phyloP scores from a whole-genome alignment of 2,329 filamentous ascomycete species.

The Microdochium paspali region DNA sequence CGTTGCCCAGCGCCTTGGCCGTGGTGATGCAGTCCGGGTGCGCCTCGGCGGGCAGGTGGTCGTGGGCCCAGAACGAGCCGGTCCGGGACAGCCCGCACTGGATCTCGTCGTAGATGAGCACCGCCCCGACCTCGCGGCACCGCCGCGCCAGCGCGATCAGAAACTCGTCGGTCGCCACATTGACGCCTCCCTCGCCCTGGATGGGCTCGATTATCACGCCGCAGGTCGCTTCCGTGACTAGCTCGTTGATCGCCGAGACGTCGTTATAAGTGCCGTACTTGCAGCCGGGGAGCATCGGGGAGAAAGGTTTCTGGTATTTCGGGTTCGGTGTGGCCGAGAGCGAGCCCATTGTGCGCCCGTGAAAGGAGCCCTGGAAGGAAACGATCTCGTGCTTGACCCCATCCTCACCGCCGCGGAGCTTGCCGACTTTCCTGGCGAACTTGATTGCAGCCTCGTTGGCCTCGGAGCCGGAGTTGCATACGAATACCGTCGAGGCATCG shows the following conservation, averaged over 20 bases:
- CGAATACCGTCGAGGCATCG: constrained; percentile 69
- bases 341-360: constrained; percentile 91
- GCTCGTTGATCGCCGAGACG: constrained; percentile 54
- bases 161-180: constrained; percentile 75
- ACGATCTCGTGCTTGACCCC: constrained; percentile 75
- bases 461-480: constrained; percentile 94
- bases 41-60: constrained; percentile 58
- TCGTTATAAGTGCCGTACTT: constrained; percentile 82
- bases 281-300: constrained; percentile 93
- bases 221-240: constrained; percentile 80
- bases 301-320: constrained; percentile 93
- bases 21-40: constrained; percentile 93
- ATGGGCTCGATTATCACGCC: constrained; percentile 96
- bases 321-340: constrained; percentile 95
- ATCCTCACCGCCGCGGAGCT: constrained; percentile 54
- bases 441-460: constrained; percentile 98
- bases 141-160: constrained; percentile 72
- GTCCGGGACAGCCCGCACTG: constrained; percentile 89
- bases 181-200: constrained; percentile 91
- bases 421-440: constrained; percentile 87
- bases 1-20: constrained; percentile 93
- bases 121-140: constrained; percentile 78
- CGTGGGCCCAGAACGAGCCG: constrained; percentile 84
- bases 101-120: constrained; percentile 94
- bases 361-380: constrained; percentile 87